These are phyloP conservation scores for Cercospora sesami DNA, from an alignment of 2,329 filamentous ascomycete genomes.

Conservation along the genomic window DNA sequence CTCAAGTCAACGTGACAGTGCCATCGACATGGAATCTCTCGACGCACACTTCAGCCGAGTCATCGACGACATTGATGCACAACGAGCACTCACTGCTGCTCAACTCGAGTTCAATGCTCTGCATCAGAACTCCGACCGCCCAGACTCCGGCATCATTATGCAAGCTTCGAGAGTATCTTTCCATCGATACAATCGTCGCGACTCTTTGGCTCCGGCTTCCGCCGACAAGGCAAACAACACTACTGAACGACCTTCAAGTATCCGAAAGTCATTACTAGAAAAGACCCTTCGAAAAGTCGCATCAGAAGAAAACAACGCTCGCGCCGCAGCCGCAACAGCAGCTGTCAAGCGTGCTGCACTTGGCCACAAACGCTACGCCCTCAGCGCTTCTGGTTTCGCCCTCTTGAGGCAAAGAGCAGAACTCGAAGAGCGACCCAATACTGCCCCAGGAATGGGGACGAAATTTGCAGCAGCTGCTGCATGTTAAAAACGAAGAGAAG, in stretches of 20 bases:
- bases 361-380: conserved; percentile 17
- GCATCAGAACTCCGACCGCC: conserved; percentile 7
- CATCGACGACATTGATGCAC: conserved; percentile 20
- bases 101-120: conserved; percentile 12
- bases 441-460: neutral
- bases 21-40: conserved; percentile 11
- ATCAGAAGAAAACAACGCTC: neutral
- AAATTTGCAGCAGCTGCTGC: neutral
- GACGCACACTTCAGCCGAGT: conserved; percentile 26
- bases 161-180: conserved; percentile 7
- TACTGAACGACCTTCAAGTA: neutral
- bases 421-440: neutral
- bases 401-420: conserved; percentile 16
- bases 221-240: neutral
- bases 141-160: conserved; percentile 21
- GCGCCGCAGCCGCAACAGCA: conserved; percentile 10
- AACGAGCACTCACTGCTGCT: conserved; percentile 6
- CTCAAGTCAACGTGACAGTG: conserved; percentile 4
- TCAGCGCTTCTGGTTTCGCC: conserved; percentile 20
- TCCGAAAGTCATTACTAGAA: conserved; percentile 16
- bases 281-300: conserved; percentile 15
- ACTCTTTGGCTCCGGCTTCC: neutral
- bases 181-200: conserved; percentile 2
- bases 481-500: neutral
- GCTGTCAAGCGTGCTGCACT: neutral